Evolutionary conservation across 129 eudicot genomes (phyloP).

Genomic region (Centrapalus pauciflorus): DNA sequence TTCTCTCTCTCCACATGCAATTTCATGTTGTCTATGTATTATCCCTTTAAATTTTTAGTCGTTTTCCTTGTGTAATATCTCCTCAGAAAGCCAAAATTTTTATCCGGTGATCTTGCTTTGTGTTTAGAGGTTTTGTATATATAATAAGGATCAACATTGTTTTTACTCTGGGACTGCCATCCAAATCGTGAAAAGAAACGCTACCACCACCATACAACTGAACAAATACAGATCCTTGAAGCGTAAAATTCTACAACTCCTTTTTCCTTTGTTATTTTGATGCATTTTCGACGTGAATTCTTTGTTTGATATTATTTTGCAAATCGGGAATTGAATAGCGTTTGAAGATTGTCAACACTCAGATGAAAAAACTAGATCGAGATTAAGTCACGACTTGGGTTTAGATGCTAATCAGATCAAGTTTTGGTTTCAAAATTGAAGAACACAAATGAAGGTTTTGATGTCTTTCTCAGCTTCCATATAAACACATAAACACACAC

Average conservation of each 20-base stretch:
- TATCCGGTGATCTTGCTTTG: neutral
- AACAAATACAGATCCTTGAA: slow-evolving; percentile 49
- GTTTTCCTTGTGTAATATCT: neutral
- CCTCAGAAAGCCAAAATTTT: neutral
- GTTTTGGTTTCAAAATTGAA: slow-evolving; percentile 33
- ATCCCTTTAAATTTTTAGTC: neutral
- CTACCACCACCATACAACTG: slow-evolving; percentile 44
- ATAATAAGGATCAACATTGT: neutral
- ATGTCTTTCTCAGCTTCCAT: neutral
- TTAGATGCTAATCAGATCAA: slow-evolving; percentile 24
- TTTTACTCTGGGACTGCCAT: slow-evolving; percentile 6
- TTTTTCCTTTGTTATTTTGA: neutral
- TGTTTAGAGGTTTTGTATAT: neutral
- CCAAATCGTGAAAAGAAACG: slow-evolving; percentile 24
- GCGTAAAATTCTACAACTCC: slow-evolving; percentile 12
- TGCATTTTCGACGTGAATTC: neutral
- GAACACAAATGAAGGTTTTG: slow-evolving; percentile 32
- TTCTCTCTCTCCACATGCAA: neutral
- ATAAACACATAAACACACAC: no score
- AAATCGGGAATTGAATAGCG: neutral
- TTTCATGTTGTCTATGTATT: neutral
- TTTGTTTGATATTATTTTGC: neutral
- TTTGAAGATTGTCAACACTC: slow-evolving; percentile 28
- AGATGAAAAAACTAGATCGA: slow-evolving; percentile 14
- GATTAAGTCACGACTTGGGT: slow-evolving; percentile 16